Evolutionary conservation across 2,329 filamentous ascomycete genomes (phyloP).

Genomic region (Monosporascus sp.): DNA sequence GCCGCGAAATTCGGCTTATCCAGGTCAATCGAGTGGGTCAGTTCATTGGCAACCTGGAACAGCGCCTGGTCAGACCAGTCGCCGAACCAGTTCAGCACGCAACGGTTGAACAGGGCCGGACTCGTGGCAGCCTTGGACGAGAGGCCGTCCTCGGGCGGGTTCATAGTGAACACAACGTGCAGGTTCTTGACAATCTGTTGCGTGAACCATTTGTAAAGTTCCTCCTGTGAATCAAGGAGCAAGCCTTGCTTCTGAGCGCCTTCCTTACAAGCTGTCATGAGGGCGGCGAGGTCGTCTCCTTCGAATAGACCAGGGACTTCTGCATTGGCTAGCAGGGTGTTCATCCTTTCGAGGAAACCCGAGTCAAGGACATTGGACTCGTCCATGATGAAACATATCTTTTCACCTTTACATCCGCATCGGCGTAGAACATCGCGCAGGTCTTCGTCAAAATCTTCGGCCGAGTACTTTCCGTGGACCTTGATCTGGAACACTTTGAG

Average conservation of each 20-base stretch:
- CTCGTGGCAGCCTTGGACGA: constrained; percentile 96
- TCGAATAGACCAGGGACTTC: constrained; percentile 98
- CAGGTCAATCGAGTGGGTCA: constrained; percentile 93
- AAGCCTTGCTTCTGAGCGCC: constrained; percentile 93
- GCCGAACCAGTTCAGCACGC: constrained; percentile 98
- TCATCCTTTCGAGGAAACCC: constrained; percentile 98
- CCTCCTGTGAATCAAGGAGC: constrained; percentile 93
- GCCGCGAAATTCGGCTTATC: constrained; percentile 81
- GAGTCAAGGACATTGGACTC: constrained; percentile 98
- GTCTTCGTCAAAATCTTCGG: constrained; percentile 98
- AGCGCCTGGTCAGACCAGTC: constrained; percentile 99
- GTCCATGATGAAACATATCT: constrained; percentile 99
- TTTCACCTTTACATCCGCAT: constrained; percentile 96
- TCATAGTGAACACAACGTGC: constrained; percentile 99
- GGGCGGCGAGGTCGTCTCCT: constrained; percentile 94
- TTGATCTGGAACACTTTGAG: constrained; percentile 99
- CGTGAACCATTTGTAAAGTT: constrained; percentile 99
- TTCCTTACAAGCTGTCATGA: constrained; percentile 99
- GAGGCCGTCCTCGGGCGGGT: constrained; percentile 90
- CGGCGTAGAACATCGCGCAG: constrained; percentile 87
- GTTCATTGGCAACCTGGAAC: constrained; percentile 93
- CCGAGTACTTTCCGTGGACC: constrained; percentile 96
- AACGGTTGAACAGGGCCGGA: constrained; percentile 98
- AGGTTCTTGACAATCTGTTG: constrained; percentile 98
- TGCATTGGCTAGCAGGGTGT: constrained; percentile 96